phyloP scores from a whole-genome alignment of 176 grass and related monocot species.

The Lolium rigidum region DNA sequence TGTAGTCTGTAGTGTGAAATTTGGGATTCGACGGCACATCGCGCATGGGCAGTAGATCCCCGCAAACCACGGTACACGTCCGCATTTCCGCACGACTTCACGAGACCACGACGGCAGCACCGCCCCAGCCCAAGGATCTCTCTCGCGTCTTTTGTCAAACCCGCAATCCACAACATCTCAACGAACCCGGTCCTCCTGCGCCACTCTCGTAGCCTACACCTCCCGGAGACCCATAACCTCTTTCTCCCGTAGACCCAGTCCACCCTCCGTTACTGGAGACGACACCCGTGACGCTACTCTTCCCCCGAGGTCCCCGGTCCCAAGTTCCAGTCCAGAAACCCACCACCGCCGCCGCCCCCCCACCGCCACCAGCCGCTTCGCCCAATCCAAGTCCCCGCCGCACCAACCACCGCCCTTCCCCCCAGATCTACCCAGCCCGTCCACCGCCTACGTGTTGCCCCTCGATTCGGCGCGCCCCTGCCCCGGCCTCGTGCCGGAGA shows the following conservation, averaged over 20 bases:
- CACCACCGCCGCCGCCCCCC: not conserved
- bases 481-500: slow-evolving; percentile 34
- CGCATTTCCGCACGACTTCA: not conserved
- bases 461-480: too few relatives aligned
- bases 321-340: slow-evolving; percentile 4
- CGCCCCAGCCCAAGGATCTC: not conserved
- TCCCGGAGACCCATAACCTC: not conserved
- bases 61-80: not conserved
- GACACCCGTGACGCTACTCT: slow-evolving; percentile 37
- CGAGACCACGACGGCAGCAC: slow-evolving; percentile 1
- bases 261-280: not conserved
- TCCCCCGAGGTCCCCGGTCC: not conserved
- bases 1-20: too few relatives aligned
- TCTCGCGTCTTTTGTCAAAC: not conserved
- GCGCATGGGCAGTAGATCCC: too few relatives aligned
- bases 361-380: slow-evolving; percentile 19
- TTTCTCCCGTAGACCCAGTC: not conserved
- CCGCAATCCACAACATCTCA: not conserved
- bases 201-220: not conserved
- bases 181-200: not conserved
- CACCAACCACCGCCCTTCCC: slow-evolving; percentile 22
- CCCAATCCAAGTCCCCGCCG: slow-evolving; percentile 24
- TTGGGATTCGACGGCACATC: too few relatives aligned
- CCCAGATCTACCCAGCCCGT: slow-evolving; percentile 52
- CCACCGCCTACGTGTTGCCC: slow-evolving; percentile 16